A percentile compares a stretch with the other conserved stretches of the same genome.
These are phyloP conservation scores for Sugiyamaella qingdaonensis DNA, from an alignment of 805 yeast species.

Conservation along the genomic window DNA sequence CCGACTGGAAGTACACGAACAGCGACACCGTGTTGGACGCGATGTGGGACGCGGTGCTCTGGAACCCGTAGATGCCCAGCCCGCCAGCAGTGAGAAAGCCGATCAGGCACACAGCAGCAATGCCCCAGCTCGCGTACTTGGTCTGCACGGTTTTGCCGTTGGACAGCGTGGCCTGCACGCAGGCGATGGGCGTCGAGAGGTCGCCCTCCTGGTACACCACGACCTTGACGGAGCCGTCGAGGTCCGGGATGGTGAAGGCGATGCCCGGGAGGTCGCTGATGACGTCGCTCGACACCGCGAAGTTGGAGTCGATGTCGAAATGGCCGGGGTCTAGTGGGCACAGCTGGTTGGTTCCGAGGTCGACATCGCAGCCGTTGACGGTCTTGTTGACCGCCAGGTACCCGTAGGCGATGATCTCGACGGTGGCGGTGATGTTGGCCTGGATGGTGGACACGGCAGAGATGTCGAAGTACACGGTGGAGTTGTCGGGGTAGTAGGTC, in stretches of 20 bases:
- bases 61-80: constrained; percentile 81
- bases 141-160: constrained; percentile 95
- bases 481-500: constrained; percentile 60
- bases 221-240: constrained; percentile 87
- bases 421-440: constrained; percentile 62
- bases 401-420: constrained; percentile 76
- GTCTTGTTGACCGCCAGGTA: constrained; percentile 52
- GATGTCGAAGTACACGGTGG: constrained; percentile 59
- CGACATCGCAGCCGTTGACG: constrained; percentile 61
- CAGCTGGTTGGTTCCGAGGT: constrained; percentile 34
- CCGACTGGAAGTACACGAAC: constrained; percentile 88
- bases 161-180: constrained; percentile 81
- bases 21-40: constrained; percentile 94
- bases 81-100: constrained; percentile 87
- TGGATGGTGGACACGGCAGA: constrained; percentile 75
- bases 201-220: constrained; percentile 52
- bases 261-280: constrained; percentile 64
- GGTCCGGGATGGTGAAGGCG: constrained; percentile 87
- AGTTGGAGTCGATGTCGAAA: constrained; percentile 59
- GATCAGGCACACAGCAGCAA: constrained; percentile 84
- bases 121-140: constrained; percentile 90
- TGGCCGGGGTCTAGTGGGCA: constrained; percentile 91
- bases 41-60: constrained; percentile 91
- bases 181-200: constrained; percentile 57
- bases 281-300: constrained; percentile 31